Base-by-base conservation (phyloP, 169 alveolate species). In the Cryptosporidium sp. region DNA sequence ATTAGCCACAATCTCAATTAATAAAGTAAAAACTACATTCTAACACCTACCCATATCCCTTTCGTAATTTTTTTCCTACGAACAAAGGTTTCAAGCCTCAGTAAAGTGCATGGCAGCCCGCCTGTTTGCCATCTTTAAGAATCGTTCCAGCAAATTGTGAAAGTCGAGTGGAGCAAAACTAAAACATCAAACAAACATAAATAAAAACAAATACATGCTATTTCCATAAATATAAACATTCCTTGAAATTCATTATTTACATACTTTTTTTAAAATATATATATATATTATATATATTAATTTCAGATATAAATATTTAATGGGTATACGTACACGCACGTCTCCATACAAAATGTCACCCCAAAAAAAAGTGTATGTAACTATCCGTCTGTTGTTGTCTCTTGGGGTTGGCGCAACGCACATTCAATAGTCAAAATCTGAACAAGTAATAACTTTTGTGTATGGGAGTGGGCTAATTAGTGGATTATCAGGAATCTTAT, bases 391-490 rank as follows among this genome's bases (percentile, higher is more conserved):
- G 89, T 59, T 80, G 80, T 59, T 80, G 89, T 80, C 89, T 80
- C 89, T 65, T 80, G 48, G 23, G 89, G 55, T 74, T 41, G 89
- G 89, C 89, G 89, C 89, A 80, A 80, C 89, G 89, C 89, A 80
- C 89, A 80, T 80, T 18, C 67, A 62, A 80, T 65, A 80, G 89
- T 80, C 89, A 80, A 80, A 80, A 65, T 62, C 68, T 80, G 89
- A 80, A 80, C 69, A 73, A 73, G 86, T 58, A 59, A 80, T 43
- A 62, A 29, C 50, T 80, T 62, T 80, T 80, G 75, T 80, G 75
- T 80, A 80, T 80, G 75, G 89, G 35, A 65, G 75, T 80, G 89
- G 89, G 75, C 74, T 80, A 26, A 65, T 18, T 52, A 55, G 86
- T 52, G 86, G 86, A 73, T 61, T 26, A 55, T 59, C 48, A 10